Conservation (phyloP, 805 yeast genomes). For the Teunomyces funiuensis region DNA sequence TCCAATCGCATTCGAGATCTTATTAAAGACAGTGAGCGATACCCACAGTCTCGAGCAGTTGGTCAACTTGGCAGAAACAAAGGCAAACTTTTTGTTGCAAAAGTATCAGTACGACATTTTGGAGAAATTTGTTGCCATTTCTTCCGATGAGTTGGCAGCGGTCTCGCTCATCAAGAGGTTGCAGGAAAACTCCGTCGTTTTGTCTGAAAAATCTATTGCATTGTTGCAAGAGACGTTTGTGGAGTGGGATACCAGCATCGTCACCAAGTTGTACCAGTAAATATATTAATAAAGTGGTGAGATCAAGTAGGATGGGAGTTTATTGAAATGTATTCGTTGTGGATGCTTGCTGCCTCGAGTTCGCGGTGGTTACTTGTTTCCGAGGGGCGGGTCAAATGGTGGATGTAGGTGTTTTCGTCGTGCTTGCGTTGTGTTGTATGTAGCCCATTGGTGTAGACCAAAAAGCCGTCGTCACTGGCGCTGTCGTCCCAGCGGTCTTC, state of each 20-base stretch:
- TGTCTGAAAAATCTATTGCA: conserved; percentile 7
- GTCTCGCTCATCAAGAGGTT: conserved; percentile 1
- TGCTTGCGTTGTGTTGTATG: conserved; percentile 19
- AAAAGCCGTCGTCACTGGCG: conserved; percentile 44
- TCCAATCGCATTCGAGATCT: conserved; percentile 17
- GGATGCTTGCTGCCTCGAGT: background rate
- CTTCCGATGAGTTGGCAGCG: background rate
- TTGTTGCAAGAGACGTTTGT: conserved; percentile 1
- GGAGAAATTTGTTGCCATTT: conserved; percentile 16
- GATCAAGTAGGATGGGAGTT: background rate
- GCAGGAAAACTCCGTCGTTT: conserved; percentile 7
- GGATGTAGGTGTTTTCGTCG: conserved; percentile 1
- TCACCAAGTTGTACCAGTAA: conserved; percentile 3
- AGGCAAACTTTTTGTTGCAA: conserved; percentile 11
- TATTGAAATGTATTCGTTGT: background rate
- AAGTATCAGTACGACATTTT: conserved; percentile 20
- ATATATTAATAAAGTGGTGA: conserved; percentile 1
- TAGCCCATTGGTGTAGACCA: conserved; percentile 43
- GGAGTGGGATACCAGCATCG: conserved; percentile 5
- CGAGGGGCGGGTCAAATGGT: background rate
- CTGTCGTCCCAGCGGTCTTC: conserved; percentile 17
- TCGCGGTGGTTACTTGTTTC: background rate
- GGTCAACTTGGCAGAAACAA: conserved; percentile 17
- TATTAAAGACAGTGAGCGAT: conserved; percentile 22
- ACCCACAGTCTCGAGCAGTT: conserved; percentile 29